A percentile compares a stretch with the other conserved stretches of the same genome.
Evolutionary conservation across 305 asterid genomes (phyloP).

Genomic region (Nicotiana rustica): DNA sequence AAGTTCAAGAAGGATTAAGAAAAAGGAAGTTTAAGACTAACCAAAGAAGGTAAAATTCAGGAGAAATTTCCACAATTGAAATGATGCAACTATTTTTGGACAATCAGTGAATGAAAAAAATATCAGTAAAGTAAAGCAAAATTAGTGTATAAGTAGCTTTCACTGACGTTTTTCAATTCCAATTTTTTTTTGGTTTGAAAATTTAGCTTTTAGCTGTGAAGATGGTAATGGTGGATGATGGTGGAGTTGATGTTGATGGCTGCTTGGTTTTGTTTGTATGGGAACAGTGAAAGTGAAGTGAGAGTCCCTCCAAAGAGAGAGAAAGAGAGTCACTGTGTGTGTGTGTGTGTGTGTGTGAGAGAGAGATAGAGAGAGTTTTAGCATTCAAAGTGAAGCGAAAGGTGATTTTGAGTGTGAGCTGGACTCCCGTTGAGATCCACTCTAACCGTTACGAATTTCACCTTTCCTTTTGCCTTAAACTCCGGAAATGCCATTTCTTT

Average conservation of each 20-base stretch:
- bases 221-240: conserved; percentile 19
- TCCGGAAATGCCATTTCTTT: not conserved
- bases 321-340: not conserved
- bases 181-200: not conserved
- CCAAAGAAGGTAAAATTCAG: not conserved
- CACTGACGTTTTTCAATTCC: not conserved
- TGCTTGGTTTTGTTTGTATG: conserved; percentile 3
- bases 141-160: not conserved
- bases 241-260: conserved; percentile 11
- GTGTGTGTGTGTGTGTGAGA: not conserved
- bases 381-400: conserved; percentile 29
- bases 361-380: not conserved
- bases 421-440: conserved; percentile 33
- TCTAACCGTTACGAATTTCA: conserved; percentile 18
- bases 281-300: conserved; percentile 27
- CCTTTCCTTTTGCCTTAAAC: not conserved
- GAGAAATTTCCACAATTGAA: not conserved
- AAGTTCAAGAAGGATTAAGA: not conserved
- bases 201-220: not conserved
- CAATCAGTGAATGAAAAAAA: not conserved
- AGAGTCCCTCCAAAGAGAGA: not conserved
- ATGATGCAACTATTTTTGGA: conserved; percentile 1
- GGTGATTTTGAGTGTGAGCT: conserved; percentile 19
- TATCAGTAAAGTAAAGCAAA: conserved; percentile 8
- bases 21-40: not conserved